phyloP scores from a whole-genome alignment of 768 basidiomycete genomes.

The Serendipita sp. region DNA sequence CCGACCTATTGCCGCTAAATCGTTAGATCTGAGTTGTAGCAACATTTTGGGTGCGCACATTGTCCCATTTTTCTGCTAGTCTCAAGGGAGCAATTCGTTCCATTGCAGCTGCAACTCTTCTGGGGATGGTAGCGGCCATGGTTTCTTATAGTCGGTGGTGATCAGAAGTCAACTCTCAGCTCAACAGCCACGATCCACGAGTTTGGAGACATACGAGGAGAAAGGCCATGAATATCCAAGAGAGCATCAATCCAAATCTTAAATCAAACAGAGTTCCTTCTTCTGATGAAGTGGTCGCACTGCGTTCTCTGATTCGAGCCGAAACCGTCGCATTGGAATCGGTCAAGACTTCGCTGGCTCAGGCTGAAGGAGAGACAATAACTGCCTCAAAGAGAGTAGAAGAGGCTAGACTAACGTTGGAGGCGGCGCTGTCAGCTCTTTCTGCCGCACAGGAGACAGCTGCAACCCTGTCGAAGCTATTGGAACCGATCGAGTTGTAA shows the following conservation, averaged over 20 bases:
- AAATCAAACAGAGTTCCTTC: background rate
- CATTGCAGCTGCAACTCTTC: constrained; percentile 49
- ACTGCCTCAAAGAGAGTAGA: background rate
- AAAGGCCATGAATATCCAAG: background rate
- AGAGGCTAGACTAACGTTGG: background rate
- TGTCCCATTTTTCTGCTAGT: constrained; percentile 87
- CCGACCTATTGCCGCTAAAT: constrained; percentile 39
- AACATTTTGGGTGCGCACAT: constrained; percentile 37
- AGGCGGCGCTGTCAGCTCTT: background rate
- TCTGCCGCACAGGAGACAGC: background rate
- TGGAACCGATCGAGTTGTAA: background rate
- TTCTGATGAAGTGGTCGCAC: background rate
- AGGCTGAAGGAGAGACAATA: background rate
- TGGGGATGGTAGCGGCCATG: constrained; percentile 22
- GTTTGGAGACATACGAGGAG: background rate
- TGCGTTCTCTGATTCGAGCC: background rate
- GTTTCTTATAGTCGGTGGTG: background rate
- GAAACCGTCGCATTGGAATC: background rate
- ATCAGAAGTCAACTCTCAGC: background rate
- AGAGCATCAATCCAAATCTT: background rate
- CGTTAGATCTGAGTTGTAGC: constrained; percentile 3
- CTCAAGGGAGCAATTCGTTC: constrained; percentile 72
- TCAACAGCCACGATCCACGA: background rate
- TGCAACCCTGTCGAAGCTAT: background rate
- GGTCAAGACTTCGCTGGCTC: background rate